Evolutionary conservation across 176 grass and related monocot genomes (phyloP).

Genomic region (Aegilops bicornis): DNA sequence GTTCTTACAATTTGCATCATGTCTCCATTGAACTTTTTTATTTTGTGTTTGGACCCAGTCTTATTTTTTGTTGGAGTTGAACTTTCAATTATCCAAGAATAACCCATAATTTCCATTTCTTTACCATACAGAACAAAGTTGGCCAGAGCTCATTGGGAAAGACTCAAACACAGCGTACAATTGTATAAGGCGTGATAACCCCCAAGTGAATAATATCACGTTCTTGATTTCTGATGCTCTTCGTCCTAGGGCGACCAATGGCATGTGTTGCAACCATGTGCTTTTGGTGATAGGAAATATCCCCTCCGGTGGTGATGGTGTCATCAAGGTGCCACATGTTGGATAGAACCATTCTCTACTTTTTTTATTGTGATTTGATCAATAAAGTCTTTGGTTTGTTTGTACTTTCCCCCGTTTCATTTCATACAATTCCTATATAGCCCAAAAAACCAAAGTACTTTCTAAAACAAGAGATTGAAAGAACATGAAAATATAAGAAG

Average conservation of each 20-base stretch:
- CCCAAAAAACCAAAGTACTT: background rate
- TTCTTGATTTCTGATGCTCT: slow-evolving; percentile 3
- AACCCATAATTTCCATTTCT: background rate
- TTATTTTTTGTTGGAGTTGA: too few species aligned
- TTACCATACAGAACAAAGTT: slow-evolving; percentile 3
- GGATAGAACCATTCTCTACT: background rate
- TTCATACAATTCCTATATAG: background rate
- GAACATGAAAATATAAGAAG: background rate
- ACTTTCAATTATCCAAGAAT: background rate
- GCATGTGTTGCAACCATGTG: slow-evolving; percentile 12
- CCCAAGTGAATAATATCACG: slow-evolving; percentile 1
- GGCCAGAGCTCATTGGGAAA: slow-evolving; percentile 26
- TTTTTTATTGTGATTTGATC: background rate
- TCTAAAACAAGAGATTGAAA: background rate
- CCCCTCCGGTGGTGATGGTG: background rate
- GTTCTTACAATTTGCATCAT: background rate
- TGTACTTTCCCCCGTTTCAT: background rate
- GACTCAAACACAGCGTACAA: background rate
- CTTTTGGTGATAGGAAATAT: background rate
- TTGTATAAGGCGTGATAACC: background rate
- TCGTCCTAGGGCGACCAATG: too few species aligned
- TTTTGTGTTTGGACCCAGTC: background rate
- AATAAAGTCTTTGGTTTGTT: background rate
- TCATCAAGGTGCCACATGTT: slow-evolving; percentile 17
- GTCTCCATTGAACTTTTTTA: background rate